Percentiles rank a stretch among this genome's conserved stretches.
These are phyloP conservation scores for Capillidium rhysosporum DNA, from an alignment of 371 early-diverging fungal species.

Conservation along the genomic window DNA sequence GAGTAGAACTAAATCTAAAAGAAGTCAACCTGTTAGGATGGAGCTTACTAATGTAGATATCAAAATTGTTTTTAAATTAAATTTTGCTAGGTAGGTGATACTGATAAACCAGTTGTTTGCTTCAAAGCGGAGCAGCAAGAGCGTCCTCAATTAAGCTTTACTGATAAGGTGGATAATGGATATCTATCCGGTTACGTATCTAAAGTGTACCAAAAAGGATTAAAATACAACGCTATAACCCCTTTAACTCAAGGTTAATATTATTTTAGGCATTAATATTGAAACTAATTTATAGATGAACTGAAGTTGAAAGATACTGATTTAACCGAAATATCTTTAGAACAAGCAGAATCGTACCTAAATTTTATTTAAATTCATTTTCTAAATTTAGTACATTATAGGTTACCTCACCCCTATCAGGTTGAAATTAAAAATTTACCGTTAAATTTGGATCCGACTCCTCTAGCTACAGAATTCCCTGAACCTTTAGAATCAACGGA, in stretches of 20 bases:
- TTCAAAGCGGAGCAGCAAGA: too few species aligned
- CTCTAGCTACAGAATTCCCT: constrained; percentile 25
- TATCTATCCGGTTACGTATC: neutral
- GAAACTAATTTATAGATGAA: neutral
- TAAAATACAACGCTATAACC: neutral
- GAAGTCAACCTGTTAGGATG: too few species aligned
- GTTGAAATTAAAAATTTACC: constrained; percentile 64
- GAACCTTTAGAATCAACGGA: constrained; percentile 31
- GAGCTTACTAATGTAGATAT: too few species aligned
- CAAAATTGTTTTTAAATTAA: too few species aligned
- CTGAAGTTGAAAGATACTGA: neutral
- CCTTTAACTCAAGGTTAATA: neutral
- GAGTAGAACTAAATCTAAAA: too few species aligned
- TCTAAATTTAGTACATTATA: neutral
- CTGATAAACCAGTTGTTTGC: too few species aligned
- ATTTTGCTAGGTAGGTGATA: too few species aligned
- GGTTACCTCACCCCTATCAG: constrained; percentile 73
- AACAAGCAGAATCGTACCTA: neutral
- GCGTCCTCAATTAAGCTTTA: neutral
- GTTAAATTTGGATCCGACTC: constrained; percentile 44
- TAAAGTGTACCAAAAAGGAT: neutral
- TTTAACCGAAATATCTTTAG: neutral
- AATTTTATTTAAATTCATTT: neutral
- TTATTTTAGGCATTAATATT: neutral
- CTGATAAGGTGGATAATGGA: constrained; percentile 1